Evolutionary conservation across 2,329 filamentous ascomycete genomes (phyloP).

Genomic region (Ophiognomonia clavigignenti-juglandacearum): DNA sequence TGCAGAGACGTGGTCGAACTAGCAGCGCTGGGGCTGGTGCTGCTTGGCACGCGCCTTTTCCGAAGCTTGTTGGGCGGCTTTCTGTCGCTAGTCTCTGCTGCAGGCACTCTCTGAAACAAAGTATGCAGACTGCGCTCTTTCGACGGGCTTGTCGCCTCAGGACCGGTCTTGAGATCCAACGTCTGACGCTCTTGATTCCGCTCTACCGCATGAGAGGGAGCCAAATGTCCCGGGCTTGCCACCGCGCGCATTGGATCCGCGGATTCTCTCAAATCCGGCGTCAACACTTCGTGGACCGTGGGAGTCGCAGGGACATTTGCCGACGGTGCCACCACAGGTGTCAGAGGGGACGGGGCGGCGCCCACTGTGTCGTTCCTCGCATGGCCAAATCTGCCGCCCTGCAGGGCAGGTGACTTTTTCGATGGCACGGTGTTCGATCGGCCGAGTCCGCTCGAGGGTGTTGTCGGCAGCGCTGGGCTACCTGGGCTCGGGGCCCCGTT

Average conservation of each 20-base stretch:
- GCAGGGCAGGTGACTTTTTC: conserved; percentile 73
- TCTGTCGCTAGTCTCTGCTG: conserved; percentile 56
- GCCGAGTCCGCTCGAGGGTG: conserved; percentile 51
- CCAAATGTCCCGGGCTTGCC: conserved; percentile 4
- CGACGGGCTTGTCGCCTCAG: conserved; percentile 45
- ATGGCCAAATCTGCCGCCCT: conserved; percentile 61
- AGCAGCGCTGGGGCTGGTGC: conserved; percentile 79
- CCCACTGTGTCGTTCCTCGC: conserved; percentile 24
- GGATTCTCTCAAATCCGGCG: conserved; percentile 21
- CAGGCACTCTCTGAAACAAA: conserved; percentile 68
- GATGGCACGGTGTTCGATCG: conserved; percentile 91
- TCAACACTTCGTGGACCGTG: conserved; percentile 31
- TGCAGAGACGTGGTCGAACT: conserved; percentile 78
- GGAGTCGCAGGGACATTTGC: conserved; percentile 42
- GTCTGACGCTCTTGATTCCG: conserved; percentile 46
- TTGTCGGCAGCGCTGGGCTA: conserved; percentile 50
- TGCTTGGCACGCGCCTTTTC: conserved; percentile 76
- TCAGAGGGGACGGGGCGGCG: conserved; percentile 28
- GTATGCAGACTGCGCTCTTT: conserved; percentile 65
- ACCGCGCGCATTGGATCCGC: conserved; percentile 8
- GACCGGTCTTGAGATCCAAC: conserved; percentile 31
- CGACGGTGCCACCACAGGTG: conserved; percentile 36
- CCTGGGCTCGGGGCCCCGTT: conserved; percentile 66
- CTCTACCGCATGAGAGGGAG: conserved; percentile 23
- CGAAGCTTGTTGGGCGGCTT: conserved; percentile 84